Evolutionary conservation across 2,329 filamentous ascomycete genomes (phyloP), one percentile per base, ranked within the genome.

Genomic region (Exophiala dermatitidis): DNA sequence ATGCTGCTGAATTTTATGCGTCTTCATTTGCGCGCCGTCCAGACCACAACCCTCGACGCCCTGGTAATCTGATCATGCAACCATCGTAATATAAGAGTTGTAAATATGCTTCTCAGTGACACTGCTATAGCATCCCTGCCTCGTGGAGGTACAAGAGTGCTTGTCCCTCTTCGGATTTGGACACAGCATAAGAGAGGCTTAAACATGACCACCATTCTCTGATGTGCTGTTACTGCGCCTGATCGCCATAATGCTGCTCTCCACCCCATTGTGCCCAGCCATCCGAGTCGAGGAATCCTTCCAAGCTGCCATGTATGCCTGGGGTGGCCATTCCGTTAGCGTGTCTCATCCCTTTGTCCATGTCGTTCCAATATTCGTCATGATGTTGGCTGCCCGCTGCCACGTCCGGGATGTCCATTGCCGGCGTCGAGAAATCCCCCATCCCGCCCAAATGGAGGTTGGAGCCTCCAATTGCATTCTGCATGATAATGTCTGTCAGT

Each of bases 331-430:
- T 47, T 26, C 56, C 60, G 26, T 42, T 43, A 38, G 46, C 47
- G 26, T 46, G 33, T 10, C 46, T 50, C 30, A 47, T 42, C 10
- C 46, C 50, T 32, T 56, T 53, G 8, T 46, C 32, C 26, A 53
- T 37, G 5, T 54, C 44, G 38, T 52, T 60, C 58, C 60, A 62
- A 42, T 57, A 59, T 28, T 60, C 58, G 26, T 59, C 58, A 28
- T 36, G 36, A 9, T 45, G 33, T 36, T 36, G 42, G 42, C 42
- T 12, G 28, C 28, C 42, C 32, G 28, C 38, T 26, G n/a, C 12
- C n/a, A 41, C 1, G 19, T 28, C 19, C 38, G 38, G 3, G 7
- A 41, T 5, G 19, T 41, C 28, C 38, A 41, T 28, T 10, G 38
- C 7, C 19, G 19, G 19, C 19, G 4, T 6, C 12, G 38, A 26